Percentiles rank a stretch among this genome's conserved stretches.
Conservation (phyloP, 148 eudicot species). For the Beta vulgaris region DNA sequence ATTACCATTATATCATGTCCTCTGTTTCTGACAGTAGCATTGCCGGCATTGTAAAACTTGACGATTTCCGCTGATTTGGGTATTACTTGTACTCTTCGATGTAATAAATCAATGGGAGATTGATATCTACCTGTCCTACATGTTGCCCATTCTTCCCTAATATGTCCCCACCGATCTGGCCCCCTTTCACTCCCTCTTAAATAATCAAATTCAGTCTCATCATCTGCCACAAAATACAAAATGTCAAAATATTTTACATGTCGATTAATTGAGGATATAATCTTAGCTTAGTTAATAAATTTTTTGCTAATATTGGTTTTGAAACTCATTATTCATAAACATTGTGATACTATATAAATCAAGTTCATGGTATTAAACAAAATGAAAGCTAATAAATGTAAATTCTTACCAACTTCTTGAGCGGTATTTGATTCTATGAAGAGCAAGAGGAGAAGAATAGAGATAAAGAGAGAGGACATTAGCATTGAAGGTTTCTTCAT, state of each 20-base stretch:
- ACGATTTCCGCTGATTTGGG: constrained; percentile 20
- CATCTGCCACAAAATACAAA: not conserved
- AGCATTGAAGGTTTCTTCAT: constrained; percentile 6
- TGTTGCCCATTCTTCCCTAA: constrained; percentile 48
- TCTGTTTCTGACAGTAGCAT: constrained; percentile 45
- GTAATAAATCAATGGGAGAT: constrained; percentile 58
- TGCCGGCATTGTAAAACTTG: constrained; percentile 29
- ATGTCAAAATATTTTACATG: not conserved
- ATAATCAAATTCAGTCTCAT: constrained; percentile 38
- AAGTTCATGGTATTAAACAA: too few species aligned
- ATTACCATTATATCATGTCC: constrained; percentile 51
- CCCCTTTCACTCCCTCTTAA: constrained; percentile 37
- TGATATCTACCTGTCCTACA: constrained; percentile 34
- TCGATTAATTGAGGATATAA: not conserved
- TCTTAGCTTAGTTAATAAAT: not conserved
- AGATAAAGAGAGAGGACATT: not conserved
- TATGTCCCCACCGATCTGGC: constrained; percentile 52
- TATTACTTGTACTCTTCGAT: constrained; percentile 25
- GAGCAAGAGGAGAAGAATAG: not conserved
- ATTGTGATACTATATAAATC: too few species aligned
- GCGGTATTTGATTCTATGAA: not conserved
- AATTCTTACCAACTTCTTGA: constrained; percentile 19
- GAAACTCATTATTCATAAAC: too few species aligned
- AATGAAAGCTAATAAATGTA: not conserved
- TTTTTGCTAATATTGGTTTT: not conserved